A percentile compares a stretch with the other conserved stretches of the same genome.
Conservation (phyloP, 2,329 filamentous ascomycete species). For the Zymoseptoria brevis region DNA sequence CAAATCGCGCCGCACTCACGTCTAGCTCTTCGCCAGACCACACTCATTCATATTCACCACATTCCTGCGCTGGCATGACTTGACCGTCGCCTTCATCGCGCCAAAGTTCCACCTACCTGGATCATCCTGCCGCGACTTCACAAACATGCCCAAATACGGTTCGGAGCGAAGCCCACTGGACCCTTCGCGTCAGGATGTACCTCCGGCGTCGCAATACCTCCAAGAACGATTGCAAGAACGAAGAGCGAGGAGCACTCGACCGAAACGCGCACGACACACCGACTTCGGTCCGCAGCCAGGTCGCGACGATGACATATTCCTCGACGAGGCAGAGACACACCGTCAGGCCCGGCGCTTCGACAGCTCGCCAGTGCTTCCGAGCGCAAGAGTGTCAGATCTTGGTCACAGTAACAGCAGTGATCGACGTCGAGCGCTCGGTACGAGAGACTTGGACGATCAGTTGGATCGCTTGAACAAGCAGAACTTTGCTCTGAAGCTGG, state of each 20-base stretch:
- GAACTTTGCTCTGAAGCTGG: slow-evolving; percentile 69
- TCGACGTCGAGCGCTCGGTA: slow-evolving; percentile 39
- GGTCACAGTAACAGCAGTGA: slow-evolving; percentile 14
- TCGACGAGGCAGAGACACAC: slow-evolving; percentile 24
- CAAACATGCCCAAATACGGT: background rate
- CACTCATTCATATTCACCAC: background rate
- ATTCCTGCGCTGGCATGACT: background rate
- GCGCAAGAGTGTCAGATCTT: slow-evolving; percentile 10
- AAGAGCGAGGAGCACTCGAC: slow-evolving; percentile 22
- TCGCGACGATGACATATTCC: slow-evolving; percentile 31
- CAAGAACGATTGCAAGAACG: slow-evolving; percentile 30
- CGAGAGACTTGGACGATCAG: slow-evolving; percentile 62
- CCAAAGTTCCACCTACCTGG: background rate
- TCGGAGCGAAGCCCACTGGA: background rate
- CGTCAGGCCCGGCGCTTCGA: slow-evolving; percentile 18
- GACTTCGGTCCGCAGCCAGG: slow-evolving; percentile 25
- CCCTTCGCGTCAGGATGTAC: slow-evolving; percentile 10
- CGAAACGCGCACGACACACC: slow-evolving; percentile 28
- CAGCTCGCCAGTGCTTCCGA: slow-evolving; percentile 23
- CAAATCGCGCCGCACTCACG: background rate
- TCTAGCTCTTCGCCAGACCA: background rate
- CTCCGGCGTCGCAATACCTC: slow-evolving; percentile 28
- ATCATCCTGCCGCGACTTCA: background rate
- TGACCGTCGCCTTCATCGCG: background rate
- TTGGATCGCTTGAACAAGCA: slow-evolving; percentile 64